Base-by-base conservation (phyloP, 805 yeast genomes). In the Jamesozyma lodderae region DNA sequence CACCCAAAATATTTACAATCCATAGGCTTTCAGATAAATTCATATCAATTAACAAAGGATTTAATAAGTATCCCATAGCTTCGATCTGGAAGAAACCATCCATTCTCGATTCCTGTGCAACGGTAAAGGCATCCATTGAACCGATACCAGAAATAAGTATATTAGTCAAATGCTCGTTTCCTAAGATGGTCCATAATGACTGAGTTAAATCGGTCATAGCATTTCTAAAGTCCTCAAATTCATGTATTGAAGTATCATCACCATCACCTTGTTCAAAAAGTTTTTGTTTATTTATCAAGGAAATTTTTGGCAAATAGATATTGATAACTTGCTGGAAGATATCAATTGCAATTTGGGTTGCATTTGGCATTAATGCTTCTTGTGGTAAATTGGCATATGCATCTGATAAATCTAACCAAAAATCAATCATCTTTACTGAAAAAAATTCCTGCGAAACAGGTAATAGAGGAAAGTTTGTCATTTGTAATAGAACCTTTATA, bases 181-280 rank as follows among this genome's bases (percentile, higher is more conserved):
- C 84, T 26, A 85, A 66, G 4, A 83, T 64, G 1, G 86, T 73
- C 63, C 80, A 84, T 1, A 80, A 59, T 0, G 75, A 66, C 38
- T 86, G 92, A 45, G 84, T 73, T 27, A 88, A 67, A 48, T 92
- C 97, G 1, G 80, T 72, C 8, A 81, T 80, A 43, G 81, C 90
- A 23, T 74, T 63, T 48, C 96, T 70, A 57, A 76, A 90, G 19
- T 75, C 69, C 17, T 61, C 59, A 50, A 87, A 84, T 46, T 81
- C 94, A 40, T 57, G 55, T 4, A 56, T 19, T 11, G 46, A 34
- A 6, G 55, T 39, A 16, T 42, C 52, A 17, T 51, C 51, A 14
- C 48, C 50, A 6, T 50, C 47, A 6, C 51, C 49, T 4, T 57
- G 52, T 26, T 64, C 66, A 6, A 59, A 43, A 4, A 59, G 48